phyloP scores from a whole-genome alignment of 176 grass and related monocot genomes.

The Triticum aestivum region IWGSC_CS_RefSeq_v2.1 NC_057800.1:162150289-162150788 shows the following conservation, averaged over 20 bases:
- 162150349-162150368: not conserved
- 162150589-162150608: not conserved
- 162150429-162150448: not conserved
- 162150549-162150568: not conserved
- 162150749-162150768: not conserved
- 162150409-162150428: not conserved
- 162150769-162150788: not conserved
- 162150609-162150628: not conserved
- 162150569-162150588: not conserved
- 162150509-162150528: not conserved
- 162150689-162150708: not conserved
- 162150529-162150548: not conserved
- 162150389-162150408: not conserved
- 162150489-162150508: not conserved
- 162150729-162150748: not conserved
- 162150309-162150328: not conserved
- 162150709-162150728: conserved; percentile 8
- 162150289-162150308: not conserved
- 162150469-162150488: not conserved
- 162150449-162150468: not conserved
- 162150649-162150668: not conserved
- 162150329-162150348: not conserved
- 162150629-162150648: not conserved
- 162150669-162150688: not conserved
- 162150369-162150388: not conserved